Percentiles rank a stretch among this genome's conserved stretches.
These are phyloP conservation scores for Colletotrichum endophyticum DNA, from an alignment of 2,329 filamentous ascomycete species.

Conservation along the genomic window DNA sequence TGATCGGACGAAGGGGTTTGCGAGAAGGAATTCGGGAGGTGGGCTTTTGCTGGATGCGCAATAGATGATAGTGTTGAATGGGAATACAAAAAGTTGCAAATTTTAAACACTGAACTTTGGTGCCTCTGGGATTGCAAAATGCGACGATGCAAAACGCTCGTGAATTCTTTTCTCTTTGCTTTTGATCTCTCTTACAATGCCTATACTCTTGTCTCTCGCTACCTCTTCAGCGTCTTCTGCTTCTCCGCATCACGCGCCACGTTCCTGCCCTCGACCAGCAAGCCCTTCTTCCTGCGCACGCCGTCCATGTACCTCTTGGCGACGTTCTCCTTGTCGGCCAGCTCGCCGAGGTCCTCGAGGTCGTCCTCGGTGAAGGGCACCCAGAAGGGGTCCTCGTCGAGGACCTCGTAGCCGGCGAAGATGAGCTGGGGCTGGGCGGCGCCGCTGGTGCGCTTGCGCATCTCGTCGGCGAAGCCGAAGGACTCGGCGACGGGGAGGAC, in stretches of 20 bases:
- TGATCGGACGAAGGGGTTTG: not conserved
- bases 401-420: constrained; percentile 89
- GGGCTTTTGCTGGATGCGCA: not conserved
- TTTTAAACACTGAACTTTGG: not conserved
- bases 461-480: constrained; percentile 96
- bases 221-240: constrained; percentile 74
- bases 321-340: constrained; percentile 93
- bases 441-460: constrained; percentile 90
- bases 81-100: not conserved
- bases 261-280: constrained; percentile 80
- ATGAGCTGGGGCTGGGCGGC: constrained; percentile 91
- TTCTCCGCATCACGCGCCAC: constrained; percentile 91
- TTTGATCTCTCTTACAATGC: not conserved
- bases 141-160: not conserved
- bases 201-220: constrained; percentile 8
- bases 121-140: not conserved
- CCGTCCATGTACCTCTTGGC: constrained; percentile 95
- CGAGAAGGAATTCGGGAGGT: not conserved
- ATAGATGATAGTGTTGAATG: not conserved
- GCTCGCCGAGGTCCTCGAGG: constrained; percentile 91
- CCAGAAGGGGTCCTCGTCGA: constrained; percentile 98
- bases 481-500: constrained; percentile 91
- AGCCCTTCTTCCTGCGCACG: constrained; percentile 84
- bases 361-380: constrained; percentile 96
- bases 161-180: not conserved